Conservation (phyloP, 495 filamentous ascomycete species). For the Xylaria longipes region DNA sequence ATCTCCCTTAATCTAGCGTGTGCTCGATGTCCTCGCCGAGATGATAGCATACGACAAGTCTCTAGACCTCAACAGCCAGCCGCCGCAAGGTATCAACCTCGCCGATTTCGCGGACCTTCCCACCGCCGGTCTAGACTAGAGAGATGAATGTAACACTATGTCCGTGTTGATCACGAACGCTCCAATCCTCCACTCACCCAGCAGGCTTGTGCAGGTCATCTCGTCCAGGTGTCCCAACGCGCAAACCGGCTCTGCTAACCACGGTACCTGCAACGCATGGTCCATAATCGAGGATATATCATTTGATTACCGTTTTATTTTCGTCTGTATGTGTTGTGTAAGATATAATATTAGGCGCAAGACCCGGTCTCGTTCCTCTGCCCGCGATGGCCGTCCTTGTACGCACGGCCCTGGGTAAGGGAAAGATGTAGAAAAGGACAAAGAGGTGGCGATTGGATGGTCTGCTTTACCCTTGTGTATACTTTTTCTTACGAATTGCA, state of each 20-base stretch:
- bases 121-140: slow-evolving; percentile 54
- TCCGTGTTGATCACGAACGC: slow-evolving; percentile 23
- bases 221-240: neutral
- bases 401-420: slow-evolving; percentile 9
- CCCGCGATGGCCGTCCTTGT: slow-evolving; percentile 6
- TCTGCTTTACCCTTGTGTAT: slow-evolving; percentile 25
- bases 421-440: slow-evolving; percentile 20
- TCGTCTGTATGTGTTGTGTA: slow-evolving; percentile 28
- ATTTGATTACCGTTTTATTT: slow-evolving; percentile 14
- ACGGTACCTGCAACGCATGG: slow-evolving; percentile 13
- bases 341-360: slow-evolving; percentile 27
- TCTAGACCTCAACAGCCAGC: slow-evolving; percentile 62
- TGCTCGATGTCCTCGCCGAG: slow-evolving; percentile 93
- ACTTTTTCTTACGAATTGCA: slow-evolving; percentile 28
- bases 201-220: slow-evolving; percentile 20
- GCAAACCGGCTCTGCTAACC: slow-evolving; percentile 10
- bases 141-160: slow-evolving; percentile 1
- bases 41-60: slow-evolving; percentile 91
- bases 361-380: slow-evolving; percentile 12
- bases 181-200: slow-evolving; percentile 32
- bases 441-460: slow-evolving; percentile 21
- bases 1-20: slow-evolving; percentile 59
- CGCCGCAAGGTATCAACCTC: slow-evolving; percentile 30
- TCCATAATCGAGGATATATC: slow-evolving; percentile 13
- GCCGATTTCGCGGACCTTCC: slow-evolving; percentile 44